phyloP scores from a whole-genome alignment of 2,329 filamentous ascomycete genomes.

The Diaporthe citri region DNA sequence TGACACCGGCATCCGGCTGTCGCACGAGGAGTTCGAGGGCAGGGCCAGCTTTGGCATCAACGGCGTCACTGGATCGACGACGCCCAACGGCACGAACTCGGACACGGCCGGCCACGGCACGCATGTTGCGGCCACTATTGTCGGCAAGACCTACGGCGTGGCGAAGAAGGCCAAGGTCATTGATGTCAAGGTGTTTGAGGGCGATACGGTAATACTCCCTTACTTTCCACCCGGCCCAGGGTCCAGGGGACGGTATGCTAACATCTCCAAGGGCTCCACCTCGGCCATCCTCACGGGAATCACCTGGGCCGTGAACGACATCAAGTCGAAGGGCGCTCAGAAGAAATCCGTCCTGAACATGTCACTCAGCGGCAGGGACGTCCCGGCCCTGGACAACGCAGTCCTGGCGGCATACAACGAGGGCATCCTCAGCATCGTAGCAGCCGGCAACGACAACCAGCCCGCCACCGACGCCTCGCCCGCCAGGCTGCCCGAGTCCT shows the following conservation, averaged over 20 bases:
- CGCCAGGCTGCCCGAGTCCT: conserved; percentile 59
- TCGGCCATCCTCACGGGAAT: conserved; percentile 41
- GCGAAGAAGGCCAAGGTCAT: conserved; percentile 48
- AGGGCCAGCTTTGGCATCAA: conserved; percentile 49
- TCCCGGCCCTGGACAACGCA: neutral
- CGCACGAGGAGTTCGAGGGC: conserved; percentile 50
- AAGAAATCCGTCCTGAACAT: conserved; percentile 2
- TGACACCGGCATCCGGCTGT: conserved; percentile 58
- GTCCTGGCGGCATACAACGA: conserved; percentile 45
- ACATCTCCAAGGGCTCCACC: conserved; percentile 13
- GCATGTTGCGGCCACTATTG: conserved; percentile 49
- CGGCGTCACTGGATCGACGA: conserved; percentile 35
- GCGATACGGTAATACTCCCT: neutral
- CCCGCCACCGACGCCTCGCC: conserved; percentile 56
- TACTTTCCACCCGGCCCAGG: neutral
- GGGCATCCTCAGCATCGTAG: conserved; percentile 56
- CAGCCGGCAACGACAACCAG: conserved; percentile 53
- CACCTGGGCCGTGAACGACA: conserved; percentile 44
- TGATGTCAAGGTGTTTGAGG: conserved; percentile 49
- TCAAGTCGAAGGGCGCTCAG: conserved; percentile 34
- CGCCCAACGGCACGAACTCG: conserved; percentile 36
- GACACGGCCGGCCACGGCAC: conserved; percentile 51
- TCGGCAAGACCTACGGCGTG: conserved; percentile 48
- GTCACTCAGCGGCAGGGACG: neutral
- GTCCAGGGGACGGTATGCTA: neutral